phyloP scores from a whole-genome alignment of 371 early-diverging fungal species.

The Mortierella sp. region DNA sequence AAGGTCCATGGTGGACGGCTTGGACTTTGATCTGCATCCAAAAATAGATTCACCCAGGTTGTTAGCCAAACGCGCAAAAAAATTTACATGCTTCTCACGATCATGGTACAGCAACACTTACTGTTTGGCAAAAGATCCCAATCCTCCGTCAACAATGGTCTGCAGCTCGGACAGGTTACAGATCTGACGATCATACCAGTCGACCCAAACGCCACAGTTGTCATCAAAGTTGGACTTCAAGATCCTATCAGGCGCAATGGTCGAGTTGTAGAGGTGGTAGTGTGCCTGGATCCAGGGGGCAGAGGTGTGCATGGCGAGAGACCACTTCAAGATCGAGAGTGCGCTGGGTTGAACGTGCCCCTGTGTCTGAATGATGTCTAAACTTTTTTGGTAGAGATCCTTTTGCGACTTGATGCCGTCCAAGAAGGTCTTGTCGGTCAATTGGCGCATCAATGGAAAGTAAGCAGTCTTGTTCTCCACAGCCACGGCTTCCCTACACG shows the following conservation, averaged over 20 bases:
- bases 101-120: background rate
- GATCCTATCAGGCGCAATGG: constrained; percentile 63
- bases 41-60: background rate
- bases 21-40: constrained; percentile 19
- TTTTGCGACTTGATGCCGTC: constrained; percentile 45
- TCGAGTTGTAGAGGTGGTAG: constrained; percentile 81
- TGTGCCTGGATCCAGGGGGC: constrained; percentile 88
- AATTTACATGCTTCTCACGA: background rate
- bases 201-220: constrained; percentile 79
- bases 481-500: constrained; percentile 73
- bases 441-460: constrained; percentile 68
- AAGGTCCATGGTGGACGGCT: constrained; percentile 52
- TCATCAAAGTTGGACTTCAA: constrained; percentile 61
- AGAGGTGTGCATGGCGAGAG: constrained; percentile 74
- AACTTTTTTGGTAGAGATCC: constrained; percentile 62
- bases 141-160: constrained; percentile 28
- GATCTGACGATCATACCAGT: constrained; percentile 73
- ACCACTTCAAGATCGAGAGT: constrained; percentile 64
- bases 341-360: constrained; percentile 50
- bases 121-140: constrained; percentile 21
- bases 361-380: constrained; percentile 59
- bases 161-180: constrained; percentile 68
- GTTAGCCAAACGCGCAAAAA: background rate
- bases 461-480: constrained; percentile 73
- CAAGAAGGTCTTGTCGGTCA: constrained; percentile 52